A percentile compares a stretch with the other conserved stretches of the same genome.
Evolutionary conservation across 1,284 basidiomycete genomes (phyloP).

Genomic region (Psilocybe mexicana): DNA sequence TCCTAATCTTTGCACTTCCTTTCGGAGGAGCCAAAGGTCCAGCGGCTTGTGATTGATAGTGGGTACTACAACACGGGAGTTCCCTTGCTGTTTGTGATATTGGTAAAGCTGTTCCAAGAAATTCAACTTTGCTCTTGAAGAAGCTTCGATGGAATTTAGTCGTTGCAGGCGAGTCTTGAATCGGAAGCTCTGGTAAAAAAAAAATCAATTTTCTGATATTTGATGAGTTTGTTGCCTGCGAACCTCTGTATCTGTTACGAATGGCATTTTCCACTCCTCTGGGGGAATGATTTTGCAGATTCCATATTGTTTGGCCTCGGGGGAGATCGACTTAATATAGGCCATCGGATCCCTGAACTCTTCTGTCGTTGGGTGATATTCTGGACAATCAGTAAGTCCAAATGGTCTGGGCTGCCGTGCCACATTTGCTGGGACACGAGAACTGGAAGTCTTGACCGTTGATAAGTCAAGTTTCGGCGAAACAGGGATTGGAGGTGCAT

Average conservation of each 20-base stretch:
- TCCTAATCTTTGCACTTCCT: slow-evolving; percentile 87
- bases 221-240: slow-evolving; percentile 27
- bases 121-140: slow-evolving; percentile 94
- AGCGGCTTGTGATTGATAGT: slow-evolving; percentile 90
- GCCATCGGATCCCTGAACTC: slow-evolving; percentile 96
- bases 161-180: slow-evolving; percentile 96
- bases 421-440: slow-evolving; percentile 39
- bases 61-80: slow-evolving; percentile 85
- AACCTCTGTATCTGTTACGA: slow-evolving; percentile 94
- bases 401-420: slow-evolving; percentile 63
- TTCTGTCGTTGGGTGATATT: slow-evolving; percentile 84
- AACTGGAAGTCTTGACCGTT: slow-evolving; percentile 66
- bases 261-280: slow-evolving; percentile 93
- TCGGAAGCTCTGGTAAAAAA: slow-evolving; percentile 68
- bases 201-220: slow-evolving; percentile 23
- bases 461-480: slow-evolving; percentile 63
- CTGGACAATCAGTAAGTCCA: slow-evolving; percentile 87
- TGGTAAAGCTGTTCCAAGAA: slow-evolving; percentile 96
- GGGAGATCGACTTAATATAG: slow-evolving; percentile 87
- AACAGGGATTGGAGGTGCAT: slow-evolving; percentile 58
- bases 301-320: slow-evolving; percentile 77
- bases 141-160: slow-evolving; percentile 96
- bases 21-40: slow-evolving; percentile 91
- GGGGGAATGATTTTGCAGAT: slow-evolving; percentile 98
- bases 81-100: slow-evolving; percentile 89